Evolutionary conservation across 345 rosid genomes (phyloP).

Genomic region (Erodium maritimum): DNA sequence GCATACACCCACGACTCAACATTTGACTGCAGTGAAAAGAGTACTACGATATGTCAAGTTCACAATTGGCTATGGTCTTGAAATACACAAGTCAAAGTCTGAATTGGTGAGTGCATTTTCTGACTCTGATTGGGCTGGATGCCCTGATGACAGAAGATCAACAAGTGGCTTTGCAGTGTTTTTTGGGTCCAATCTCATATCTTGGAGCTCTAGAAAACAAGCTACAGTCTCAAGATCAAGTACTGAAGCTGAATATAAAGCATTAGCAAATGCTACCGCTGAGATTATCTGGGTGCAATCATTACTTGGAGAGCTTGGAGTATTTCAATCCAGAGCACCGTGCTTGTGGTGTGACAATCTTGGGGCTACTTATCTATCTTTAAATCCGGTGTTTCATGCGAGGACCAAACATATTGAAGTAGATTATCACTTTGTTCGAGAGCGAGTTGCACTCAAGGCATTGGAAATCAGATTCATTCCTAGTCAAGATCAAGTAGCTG

Average conservation of each 20-base stretch:
- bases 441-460: not conserved
- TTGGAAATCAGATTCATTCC: no score
- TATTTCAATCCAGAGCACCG: not conserved
- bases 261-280: not conserved
- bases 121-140: no score
- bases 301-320: not conserved
- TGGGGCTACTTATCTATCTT: not conserved
- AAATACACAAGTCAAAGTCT: no score
- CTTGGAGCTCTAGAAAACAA: not conserved
- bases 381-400: not conserved
- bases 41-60: no score
- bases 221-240: not conserved
- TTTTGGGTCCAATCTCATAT: not conserved
- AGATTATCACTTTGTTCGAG: constrained; percentile 1
- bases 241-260: not conserved
- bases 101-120: no score
- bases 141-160: not conserved
- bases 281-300: not conserved
- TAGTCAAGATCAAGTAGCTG: no score
- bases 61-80: no score
- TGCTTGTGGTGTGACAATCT: not conserved
- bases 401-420: not conserved
- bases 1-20: no score
- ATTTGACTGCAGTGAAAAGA: no score
- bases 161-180: not conserved